Evolutionary conservation across 768 basidiomycete genomes (phyloP).

Genomic region (Hebeloma cylindrosporum): DNA sequence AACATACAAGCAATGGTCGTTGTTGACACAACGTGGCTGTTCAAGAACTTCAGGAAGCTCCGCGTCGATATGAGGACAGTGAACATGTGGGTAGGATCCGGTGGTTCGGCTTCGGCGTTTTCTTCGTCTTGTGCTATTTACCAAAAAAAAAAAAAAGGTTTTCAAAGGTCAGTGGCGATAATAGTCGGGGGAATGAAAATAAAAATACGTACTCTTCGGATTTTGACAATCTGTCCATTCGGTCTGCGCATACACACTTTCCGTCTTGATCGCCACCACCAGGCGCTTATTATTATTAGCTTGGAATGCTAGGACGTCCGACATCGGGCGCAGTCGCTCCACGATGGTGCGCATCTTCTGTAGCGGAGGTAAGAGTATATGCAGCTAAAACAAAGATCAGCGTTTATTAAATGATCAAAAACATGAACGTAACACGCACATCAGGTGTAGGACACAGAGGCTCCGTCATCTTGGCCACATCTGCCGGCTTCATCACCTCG

Average conservation of each 20-base stretch:
- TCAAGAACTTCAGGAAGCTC: slow-evolving; percentile 81
- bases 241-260: slow-evolving; percentile 75
- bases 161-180: slow-evolving; percentile 8
- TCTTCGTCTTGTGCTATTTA: slow-evolving; percentile 29
- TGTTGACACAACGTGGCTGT: slow-evolving; percentile 75
- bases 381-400: slow-evolving; percentile 48
- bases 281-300: slow-evolving; percentile 65
- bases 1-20: slow-evolving; percentile 82
- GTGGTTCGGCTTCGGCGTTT: slow-evolving; percentile 36
- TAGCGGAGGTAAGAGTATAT: slow-evolving; percentile 74
- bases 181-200: background rate
- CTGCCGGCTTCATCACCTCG: slow-evolving; percentile 73
- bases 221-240: slow-evolving; percentile 76
- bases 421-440: slow-evolving; percentile 40
- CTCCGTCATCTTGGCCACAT: slow-evolving; percentile 71
- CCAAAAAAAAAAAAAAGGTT: background rate
- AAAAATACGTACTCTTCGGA: slow-evolving; percentile 44
- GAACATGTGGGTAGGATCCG: slow-evolving; percentile 59
- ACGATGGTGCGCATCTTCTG: slow-evolving; percentile 76
- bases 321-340: slow-evolving; percentile 70
- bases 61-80: slow-evolving; percentile 68
- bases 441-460: slow-evolving; percentile 87
- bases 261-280: slow-evolving; percentile 59
- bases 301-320: slow-evolving; percentile 64
- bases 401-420: background rate